phyloP scores from a whole-genome alignment of 805 yeast genomes.

The Wickerhamomyces bovis region DNA sequence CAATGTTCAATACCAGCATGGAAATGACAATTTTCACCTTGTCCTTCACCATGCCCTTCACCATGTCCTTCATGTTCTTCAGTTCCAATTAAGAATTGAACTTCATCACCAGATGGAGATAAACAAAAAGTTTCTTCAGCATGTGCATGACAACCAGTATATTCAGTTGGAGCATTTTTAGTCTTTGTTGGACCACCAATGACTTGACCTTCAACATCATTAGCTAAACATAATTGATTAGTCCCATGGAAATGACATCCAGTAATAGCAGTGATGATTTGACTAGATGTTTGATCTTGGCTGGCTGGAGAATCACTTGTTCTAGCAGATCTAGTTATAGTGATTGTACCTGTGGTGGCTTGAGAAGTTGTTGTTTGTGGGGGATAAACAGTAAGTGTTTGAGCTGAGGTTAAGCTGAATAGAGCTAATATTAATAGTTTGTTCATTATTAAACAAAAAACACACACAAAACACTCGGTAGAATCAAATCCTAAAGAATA shows the following conservation, averaged over 20 bases:
- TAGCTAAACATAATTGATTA: slow-evolving; percentile 11
- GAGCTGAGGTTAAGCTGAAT: background rate
- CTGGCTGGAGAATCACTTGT: background rate
- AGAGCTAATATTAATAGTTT: background rate
- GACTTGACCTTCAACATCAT: slow-evolving; percentile 13
- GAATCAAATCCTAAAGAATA: background rate
- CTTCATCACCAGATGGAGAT: slow-evolving; percentile 12
- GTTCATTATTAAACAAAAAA: background rate
- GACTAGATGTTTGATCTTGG: background rate
- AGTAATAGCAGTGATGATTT: slow-evolving; percentile 14
- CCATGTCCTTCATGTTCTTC: background rate
- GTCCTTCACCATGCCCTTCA: background rate
- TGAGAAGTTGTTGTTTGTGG: background rate
- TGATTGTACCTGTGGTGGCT: background rate
- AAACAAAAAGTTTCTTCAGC: slow-evolving; percentile 14
- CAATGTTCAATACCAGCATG: slow-evolving; percentile 22
- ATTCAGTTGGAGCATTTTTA: slow-evolving; percentile 3
- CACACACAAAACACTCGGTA: background rate
- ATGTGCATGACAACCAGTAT: slow-evolving; percentile 17
- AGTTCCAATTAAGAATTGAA: slow-evolving; percentile 5
- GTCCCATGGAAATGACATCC: slow-evolving; percentile 15
- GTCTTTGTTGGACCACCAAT: slow-evolving; percentile 12
- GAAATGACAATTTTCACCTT: slow-evolving; percentile 16
- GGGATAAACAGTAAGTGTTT: background rate
- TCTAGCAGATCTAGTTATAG: background rate